Percentiles rank a stretch among this genome's conserved stretches.
These are phyloP conservation scores for Thalassiosira oceanica DNA, from an alignment of 352 stramenopile species.

Conservation along the genomic window DNA sequence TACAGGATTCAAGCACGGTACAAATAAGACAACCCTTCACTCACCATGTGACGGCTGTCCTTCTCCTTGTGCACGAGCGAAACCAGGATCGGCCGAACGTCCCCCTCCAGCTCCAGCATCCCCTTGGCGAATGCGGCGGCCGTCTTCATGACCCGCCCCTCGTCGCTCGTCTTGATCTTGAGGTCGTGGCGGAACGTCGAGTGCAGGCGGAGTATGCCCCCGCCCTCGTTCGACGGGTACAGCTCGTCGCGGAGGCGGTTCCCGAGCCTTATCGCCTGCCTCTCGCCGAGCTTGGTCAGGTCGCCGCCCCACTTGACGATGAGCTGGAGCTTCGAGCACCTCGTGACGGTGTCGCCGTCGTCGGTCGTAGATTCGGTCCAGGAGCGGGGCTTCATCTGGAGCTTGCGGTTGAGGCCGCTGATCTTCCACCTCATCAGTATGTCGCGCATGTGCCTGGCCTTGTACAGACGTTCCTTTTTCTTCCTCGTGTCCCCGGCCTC, in stretches of 20 bases:
- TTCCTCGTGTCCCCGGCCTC: slow-evolving; percentile 46
- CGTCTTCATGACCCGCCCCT: slow-evolving; percentile 99
- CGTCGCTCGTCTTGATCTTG: slow-evolving; percentile 99
- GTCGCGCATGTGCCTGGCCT: slow-evolving; percentile 90
- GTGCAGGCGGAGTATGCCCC: slow-evolving; percentile 96
- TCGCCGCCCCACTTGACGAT: slow-evolving; percentile 99
- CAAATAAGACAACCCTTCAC: background rate
- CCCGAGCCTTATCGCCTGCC: slow-evolving; percentile 93
- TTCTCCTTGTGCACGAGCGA: slow-evolving; percentile 90
- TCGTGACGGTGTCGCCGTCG: slow-evolving; percentile 34
- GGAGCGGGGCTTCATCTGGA: slow-evolving; percentile 90
- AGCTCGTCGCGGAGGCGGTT: slow-evolving; percentile 86
- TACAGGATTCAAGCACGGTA: background rate
- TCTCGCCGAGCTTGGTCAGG: slow-evolving; percentile 95
- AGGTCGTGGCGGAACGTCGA: slow-evolving; percentile 99
- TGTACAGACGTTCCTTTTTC: slow-evolving; percentile 87
- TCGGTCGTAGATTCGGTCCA: slow-evolving; percentile 72
- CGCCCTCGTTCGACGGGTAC: slow-evolving; percentile 83
- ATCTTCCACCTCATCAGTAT: slow-evolving; percentile 92
- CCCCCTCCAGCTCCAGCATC: slow-evolving; percentile 97
- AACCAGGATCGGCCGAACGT: slow-evolving; percentile 99
- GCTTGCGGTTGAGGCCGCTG: slow-evolving; percentile 90
- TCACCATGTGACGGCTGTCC: slow-evolving; percentile 88
- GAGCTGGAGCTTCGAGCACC: slow-evolving; percentile 91
- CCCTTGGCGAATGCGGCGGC: slow-evolving; percentile 99